phyloP scores from a whole-genome alignment of 176 grass and related monocot genomes.

The Elaeis guineensis region DNA sequence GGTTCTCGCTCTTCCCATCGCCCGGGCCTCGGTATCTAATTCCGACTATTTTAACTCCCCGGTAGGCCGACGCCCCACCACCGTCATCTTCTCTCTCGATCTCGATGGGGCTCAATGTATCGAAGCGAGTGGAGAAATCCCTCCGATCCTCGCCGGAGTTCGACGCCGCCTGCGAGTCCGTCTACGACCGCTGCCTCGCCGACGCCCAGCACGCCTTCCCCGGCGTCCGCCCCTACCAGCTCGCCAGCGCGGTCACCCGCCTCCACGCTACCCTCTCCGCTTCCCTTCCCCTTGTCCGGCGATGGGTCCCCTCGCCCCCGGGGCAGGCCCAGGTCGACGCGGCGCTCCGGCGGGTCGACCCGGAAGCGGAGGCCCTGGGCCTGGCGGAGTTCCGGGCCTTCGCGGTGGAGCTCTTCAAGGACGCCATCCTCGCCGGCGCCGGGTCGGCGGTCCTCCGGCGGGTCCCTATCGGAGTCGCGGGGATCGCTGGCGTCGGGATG shows the following conservation, averaged over 20 bases:
- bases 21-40: too few relatives aligned
- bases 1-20: too few relatives aligned
- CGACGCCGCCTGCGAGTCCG: conserved; percentile 38
- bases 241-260: conserved; percentile 33
- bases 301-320: not conserved
- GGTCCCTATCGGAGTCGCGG: conserved; percentile 37
- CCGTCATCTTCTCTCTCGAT: too few relatives aligned
- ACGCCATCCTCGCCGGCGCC: conserved; percentile 38
- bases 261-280: conserved; percentile 34
- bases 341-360: not conserved
- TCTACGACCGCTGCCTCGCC: conserved; percentile 42
- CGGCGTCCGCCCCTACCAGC: conserved; percentile 56
- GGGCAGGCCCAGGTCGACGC: not conserved
- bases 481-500: conserved; percentile 37
- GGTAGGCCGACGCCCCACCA: too few relatives aligned
- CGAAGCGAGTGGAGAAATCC: conserved; percentile 54
- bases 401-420: conserved; percentile 45
- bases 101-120: conserved; percentile 53
- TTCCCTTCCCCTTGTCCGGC: conserved; percentile 20
- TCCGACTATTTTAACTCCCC: too few relatives aligned
- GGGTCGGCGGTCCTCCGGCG: conserved; percentile 30
- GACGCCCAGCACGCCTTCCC: conserved; percentile 37
- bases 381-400: conserved; percentile 33
- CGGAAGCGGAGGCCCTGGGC: conserved; percentile 14
- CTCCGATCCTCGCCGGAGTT: conserved; percentile 43